These are phyloP conservation scores for Trichosanthes cucumerina DNA, from an alignment of 306 rosid species.

Conservation along the genomic window DNA sequence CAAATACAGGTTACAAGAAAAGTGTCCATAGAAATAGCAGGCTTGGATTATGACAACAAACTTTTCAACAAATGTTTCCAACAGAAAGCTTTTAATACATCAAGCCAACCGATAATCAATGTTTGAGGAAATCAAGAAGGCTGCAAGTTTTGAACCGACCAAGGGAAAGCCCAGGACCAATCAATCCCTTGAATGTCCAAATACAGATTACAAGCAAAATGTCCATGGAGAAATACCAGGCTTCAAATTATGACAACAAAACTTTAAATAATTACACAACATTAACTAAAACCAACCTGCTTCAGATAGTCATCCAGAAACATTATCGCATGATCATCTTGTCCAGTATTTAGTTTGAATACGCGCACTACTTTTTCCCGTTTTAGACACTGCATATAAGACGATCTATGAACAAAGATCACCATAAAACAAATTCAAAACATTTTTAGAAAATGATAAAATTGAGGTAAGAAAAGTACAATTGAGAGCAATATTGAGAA, in stretches of 20 bases:
- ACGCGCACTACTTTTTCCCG: slow-evolving; percentile 72
- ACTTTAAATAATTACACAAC: neutral
- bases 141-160: neutral
- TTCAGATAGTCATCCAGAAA: slow-evolving; percentile 70
- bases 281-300: slow-evolving; percentile 43
- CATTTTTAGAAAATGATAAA: neutral
- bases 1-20: neutral
- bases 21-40: too few species aligned
- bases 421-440: neutral
- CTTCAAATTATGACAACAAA: neutral
- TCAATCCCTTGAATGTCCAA: neutral
- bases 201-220: neutral
- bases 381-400: slow-evolving; percentile 51
- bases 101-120: neutral
- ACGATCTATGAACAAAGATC: slow-evolving; percentile 1
- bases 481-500: neutral
- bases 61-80: slow-evolving; percentile 1
- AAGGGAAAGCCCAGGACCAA: neutral
- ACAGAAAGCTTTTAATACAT: neutral
- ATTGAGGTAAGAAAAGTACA: neutral
- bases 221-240: neutral
- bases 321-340: slow-evolving; percentile 83
- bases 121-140: neutral
- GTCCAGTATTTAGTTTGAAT: slow-evolving; percentile 85
- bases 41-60: too few species aligned